Conservation (phyloP, 2,329 filamentous ascomycete genomes). For the Lasiodiplodia gonubiensis region DNA sequence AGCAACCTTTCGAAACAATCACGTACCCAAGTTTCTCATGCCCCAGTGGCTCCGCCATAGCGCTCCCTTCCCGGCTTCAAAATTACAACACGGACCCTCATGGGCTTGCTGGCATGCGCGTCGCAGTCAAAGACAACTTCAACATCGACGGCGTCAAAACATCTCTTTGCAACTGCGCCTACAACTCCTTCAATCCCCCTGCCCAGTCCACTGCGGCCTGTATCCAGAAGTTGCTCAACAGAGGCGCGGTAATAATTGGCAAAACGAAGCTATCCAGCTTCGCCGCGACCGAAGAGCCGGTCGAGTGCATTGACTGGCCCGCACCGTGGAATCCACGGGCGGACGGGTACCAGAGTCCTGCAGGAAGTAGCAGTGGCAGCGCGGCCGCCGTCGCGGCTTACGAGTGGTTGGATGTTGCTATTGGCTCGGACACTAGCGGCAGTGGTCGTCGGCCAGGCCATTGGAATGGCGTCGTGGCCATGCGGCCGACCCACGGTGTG, state of each 20-base stretch:
- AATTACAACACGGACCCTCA: background rate
- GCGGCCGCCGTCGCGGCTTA: slow-evolving; percentile 20
- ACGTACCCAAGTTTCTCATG: background rate
- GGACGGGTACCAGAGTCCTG: slow-evolving; percentile 33
- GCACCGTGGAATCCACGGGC: slow-evolving; percentile 52
- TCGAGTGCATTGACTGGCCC: slow-evolving; percentile 44
- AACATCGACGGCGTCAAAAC: slow-evolving; percentile 33
- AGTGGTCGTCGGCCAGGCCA: slow-evolving; percentile 32
- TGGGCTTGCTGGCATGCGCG: slow-evolving; percentile 20
- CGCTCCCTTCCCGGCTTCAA: slow-evolving; percentile 2
- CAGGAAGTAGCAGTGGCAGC: slow-evolving; percentile 10
- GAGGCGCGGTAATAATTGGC: slow-evolving; percentile 30
- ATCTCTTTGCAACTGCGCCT: slow-evolving; percentile 31
- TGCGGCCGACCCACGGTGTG: slow-evolving; percentile 31
- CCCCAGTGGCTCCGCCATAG: background rate
- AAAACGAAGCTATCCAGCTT: slow-evolving; percentile 32
- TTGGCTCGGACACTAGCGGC: slow-evolving; percentile 30
- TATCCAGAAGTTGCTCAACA: slow-evolving; percentile 9
- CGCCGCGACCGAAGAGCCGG: slow-evolving; percentile 33
- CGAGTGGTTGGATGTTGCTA: slow-evolving; percentile 9
- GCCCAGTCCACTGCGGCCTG: background rate
- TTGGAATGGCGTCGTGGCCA: slow-evolving; percentile 34
- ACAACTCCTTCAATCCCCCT: slow-evolving; percentile 15
- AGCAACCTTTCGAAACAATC: background rate
- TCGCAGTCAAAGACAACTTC: slow-evolving; percentile 38